phyloP scores from a whole-genome alignment of 257 asterid species.

The Galeopsis tetrahit region DNA sequence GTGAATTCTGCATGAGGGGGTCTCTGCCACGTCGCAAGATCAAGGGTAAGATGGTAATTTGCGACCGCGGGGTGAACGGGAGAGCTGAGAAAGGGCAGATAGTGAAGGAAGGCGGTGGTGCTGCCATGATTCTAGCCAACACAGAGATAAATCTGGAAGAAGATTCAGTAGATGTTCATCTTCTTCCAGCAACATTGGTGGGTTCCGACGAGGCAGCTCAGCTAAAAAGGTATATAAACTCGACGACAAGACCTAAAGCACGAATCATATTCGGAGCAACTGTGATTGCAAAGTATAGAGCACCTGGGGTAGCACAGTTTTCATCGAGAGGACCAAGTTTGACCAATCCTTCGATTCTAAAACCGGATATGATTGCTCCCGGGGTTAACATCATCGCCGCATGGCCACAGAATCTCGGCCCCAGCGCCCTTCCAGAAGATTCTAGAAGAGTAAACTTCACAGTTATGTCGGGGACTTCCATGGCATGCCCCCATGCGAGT shows the following conservation, averaged over 20 bases:
- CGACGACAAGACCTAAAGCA: slow-evolving; percentile 61
- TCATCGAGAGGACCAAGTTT: slow-evolving; percentile 90
- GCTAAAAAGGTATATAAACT: slow-evolving; percentile 61
- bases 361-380: slow-evolving; percentile 91
- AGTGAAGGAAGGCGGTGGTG: slow-evolving; percentile 84
- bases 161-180: slow-evolving; percentile 83
- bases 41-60: slow-evolving; percentile 77
- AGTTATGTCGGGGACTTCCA: slow-evolving; percentile 94
- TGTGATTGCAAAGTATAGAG: slow-evolving; percentile 59
- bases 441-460: slow-evolving; percentile 88
- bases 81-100: slow-evolving; percentile 89
- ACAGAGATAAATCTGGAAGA: slow-evolving; percentile 78
- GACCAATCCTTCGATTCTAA: slow-evolving; percentile 78
- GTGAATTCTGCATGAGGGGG: slow-evolving; percentile 77
- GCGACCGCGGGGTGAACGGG: slow-evolving; percentile 86
- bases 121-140: slow-evolving; percentile 78
- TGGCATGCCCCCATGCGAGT: slow-evolving; percentile 94
- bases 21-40: slow-evolving; percentile 62
- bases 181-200: slow-evolving; percentile 76
- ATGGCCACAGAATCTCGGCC: slow-evolving; percentile 93
- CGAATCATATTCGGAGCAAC: slow-evolving; percentile 79
- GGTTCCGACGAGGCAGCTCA: slow-evolving; percentile 67
- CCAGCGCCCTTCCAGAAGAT: slow-evolving; percentile 86
- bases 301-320: slow-evolving; percentile 89
- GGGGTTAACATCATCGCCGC: slow-evolving; percentile 95